Conservation (phyloP, 2,329 filamentous ascomycete species). For the Zopfia rhizophila region DNA sequence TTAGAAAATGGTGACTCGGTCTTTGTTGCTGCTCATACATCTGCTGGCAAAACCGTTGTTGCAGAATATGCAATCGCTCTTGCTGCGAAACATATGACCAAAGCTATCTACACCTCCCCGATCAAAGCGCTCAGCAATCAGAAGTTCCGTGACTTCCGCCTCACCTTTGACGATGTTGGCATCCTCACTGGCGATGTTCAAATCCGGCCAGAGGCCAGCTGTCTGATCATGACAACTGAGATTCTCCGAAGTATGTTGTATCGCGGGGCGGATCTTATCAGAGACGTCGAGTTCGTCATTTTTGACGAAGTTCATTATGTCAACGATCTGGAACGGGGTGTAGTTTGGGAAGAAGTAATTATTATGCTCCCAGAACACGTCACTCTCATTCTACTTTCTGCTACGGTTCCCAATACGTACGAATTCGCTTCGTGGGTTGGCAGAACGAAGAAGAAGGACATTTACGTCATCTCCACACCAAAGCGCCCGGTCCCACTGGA, state of each 20-base stretch:
- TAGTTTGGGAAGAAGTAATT: slow-evolving; percentile 99
- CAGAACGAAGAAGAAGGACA: slow-evolving; percentile 97
- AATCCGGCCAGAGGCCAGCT: slow-evolving; percentile 96
- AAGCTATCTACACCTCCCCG: slow-evolving; percentile 97
- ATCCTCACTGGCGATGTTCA: slow-evolving; percentile 98
- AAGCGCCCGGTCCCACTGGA: slow-evolving; percentile 95
- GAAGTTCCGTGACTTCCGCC: slow-evolving; percentile 95
- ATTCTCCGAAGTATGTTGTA: slow-evolving; percentile 99
- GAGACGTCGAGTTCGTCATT: slow-evolving; percentile 98
- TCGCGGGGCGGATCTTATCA: slow-evolving; percentile 91
- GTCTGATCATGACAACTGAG: slow-evolving; percentile 99
- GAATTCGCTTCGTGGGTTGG: slow-evolving; percentile 99
- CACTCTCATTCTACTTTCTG: slow-evolving; percentile 91
- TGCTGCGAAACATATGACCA: slow-evolving; percentile 98
- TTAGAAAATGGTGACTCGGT: slow-evolving; percentile 96
- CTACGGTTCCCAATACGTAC: slow-evolving; percentile 95
- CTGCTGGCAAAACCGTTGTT: slow-evolving; percentile 96
- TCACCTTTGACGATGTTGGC: slow-evolving; percentile 92
- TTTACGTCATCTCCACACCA: slow-evolving; percentile 97
- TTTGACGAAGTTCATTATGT: slow-evolving; percentile 99
- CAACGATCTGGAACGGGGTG: slow-evolving; percentile 93
- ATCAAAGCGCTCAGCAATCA: slow-evolving; percentile 99
- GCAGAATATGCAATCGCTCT: slow-evolving; percentile 97
- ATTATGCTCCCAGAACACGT: slow-evolving; percentile 99
- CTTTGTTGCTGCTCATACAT: slow-evolving; percentile 97